Base-by-base conservation (phyloP, 805 yeast species). In the Candida montana region DNA sequence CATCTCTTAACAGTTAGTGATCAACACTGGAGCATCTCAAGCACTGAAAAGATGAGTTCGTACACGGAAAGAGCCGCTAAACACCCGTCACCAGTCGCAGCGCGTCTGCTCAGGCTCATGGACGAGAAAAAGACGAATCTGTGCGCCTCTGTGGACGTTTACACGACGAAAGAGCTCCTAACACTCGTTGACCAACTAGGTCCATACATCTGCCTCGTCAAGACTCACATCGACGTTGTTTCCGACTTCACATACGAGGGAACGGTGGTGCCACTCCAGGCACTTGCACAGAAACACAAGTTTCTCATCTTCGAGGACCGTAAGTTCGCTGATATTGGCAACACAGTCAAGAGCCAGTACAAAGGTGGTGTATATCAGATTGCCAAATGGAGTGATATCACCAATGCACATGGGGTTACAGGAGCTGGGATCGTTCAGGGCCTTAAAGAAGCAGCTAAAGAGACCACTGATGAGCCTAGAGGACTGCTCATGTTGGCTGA, bases 301-400 rank as follows among this genome's bases (percentile, higher is more conserved):
- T 93, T 93, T 57, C 67, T 93, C 72, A 83, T 93, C 51, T 93
- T 93, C 59, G 99, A 93, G 67, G 99, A 93, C 66, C 76, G 99
- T 50, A 93, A 93, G 67, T 93, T 93, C 64, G 99, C 99, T 19
- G 99, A 93, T 63, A 93, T 93, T 54, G 99, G 99, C 15, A 88
- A 90, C 58, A 93, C 99, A 1, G 99, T 93, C 41, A 90, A 91
- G 66, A 76, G 87, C 34, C 99, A 93, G 64, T 93, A 91, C 63
- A 69, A 84, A 26, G 87, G 95, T 30, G 99, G 99, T 34, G 82
- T 87, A 10, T 89, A 79, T 68, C 80, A 77, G 58, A 91, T 91
- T 47, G 93, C 95, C 12, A 68, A 80, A 55, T 93, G 99, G 99
- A 80, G 98, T 1, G 96, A 93, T 58, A 89, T 93, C 52, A 91